These are phyloP conservation scores for Gyrodon lividus DNA, from an alignment of 768 basidiomycete species.

Conservation along the genomic window DNA sequence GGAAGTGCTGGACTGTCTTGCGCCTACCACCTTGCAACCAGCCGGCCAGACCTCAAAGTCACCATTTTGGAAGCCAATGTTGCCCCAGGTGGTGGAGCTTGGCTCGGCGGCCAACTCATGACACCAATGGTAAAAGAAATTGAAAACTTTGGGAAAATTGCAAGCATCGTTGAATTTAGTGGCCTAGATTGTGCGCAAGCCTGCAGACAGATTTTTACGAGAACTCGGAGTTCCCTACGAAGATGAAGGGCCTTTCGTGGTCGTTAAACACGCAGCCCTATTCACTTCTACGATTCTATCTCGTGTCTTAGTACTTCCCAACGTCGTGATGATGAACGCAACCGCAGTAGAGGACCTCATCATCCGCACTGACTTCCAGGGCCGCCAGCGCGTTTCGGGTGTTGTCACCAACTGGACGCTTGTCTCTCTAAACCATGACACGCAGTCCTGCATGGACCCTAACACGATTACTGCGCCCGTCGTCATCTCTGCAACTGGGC, in stretches of 20 bases:
- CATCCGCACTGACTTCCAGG: constrained; percentile 51
- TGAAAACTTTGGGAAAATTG: background rate
- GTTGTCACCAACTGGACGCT: constrained; percentile 57
- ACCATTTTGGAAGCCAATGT: constrained; percentile 75
- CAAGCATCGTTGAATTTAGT: background rate
- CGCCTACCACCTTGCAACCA: constrained; percentile 69
- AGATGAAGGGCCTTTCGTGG: constrained; percentile 74
- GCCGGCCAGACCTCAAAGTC: constrained; percentile 63
- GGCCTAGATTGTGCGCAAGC: constrained; percentile 69
- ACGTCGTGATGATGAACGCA: constrained; percentile 74
- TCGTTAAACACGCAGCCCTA: constrained; percentile 80
- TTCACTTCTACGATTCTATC: constrained; percentile 78
- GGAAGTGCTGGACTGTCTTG: constrained; percentile 70
- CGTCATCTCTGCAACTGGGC: constrained; percentile 69
- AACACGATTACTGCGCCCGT: constrained; percentile 81
- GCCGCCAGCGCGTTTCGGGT: constrained; percentile 46
- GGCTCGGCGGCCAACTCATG: constrained; percentile 81
- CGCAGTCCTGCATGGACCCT: constrained; percentile 77
- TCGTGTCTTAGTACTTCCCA: constrained; percentile 65
- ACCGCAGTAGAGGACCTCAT: constrained; percentile 83
- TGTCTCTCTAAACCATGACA: constrained; percentile 61
- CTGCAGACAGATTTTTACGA: constrained; percentile 67
- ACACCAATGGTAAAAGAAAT: constrained; percentile 59
- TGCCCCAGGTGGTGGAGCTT: constrained; percentile 76
- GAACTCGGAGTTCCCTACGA: constrained; percentile 73